Evolutionary conservation across 2,329 filamentous ascomycete species (phyloP), one percentile per base, ranked within the genome.

Genomic region (Neonectria neomacrospora): DNA sequence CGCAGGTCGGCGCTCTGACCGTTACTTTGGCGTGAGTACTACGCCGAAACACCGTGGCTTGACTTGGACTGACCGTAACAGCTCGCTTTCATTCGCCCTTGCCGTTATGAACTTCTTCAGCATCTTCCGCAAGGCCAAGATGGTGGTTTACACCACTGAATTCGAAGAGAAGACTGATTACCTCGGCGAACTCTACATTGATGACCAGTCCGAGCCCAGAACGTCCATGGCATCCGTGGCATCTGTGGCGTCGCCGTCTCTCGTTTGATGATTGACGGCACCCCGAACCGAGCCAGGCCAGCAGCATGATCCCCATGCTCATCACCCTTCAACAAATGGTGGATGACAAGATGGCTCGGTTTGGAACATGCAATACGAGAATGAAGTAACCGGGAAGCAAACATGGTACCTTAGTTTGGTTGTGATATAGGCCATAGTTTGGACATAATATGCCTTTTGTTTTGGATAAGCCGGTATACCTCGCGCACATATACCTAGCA

Each of bases 21-120:
- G 60, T 73, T 18, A 66, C 65, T 12, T 14, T 73, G 11, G 45
- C 60, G 71, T 73, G 47, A 64, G 71, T 71, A 18, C 5, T 34
- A 4, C 18, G 3, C 12, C 5, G 7, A 9, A 5, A 12, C 11
- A 10, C 3, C 12, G 1, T 20, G 37, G 8, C 16, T 39, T 23
- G 11, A 23, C 10, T n/a, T 37, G 2, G 28, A 39, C 53, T 65
- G 23, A 52, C 22, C 48, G 7, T 12, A 11, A 1, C 14, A 73
- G 71, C 5, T 9, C 57, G 6, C 45, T 73, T 2, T 62, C 73
- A 48, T 37, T 67, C 5, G 18, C 22, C 2, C 54, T 70, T 52
- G 41, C 63, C 16, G 3, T 69, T 51, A 39, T 70, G 20, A 65
- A 64, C 47, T 37, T 66, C 44, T 67, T 71, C 48, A 57, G 64